Conservation (phyloP, 805 yeast species). For the Hanseniaspora thailandica region DNA sequence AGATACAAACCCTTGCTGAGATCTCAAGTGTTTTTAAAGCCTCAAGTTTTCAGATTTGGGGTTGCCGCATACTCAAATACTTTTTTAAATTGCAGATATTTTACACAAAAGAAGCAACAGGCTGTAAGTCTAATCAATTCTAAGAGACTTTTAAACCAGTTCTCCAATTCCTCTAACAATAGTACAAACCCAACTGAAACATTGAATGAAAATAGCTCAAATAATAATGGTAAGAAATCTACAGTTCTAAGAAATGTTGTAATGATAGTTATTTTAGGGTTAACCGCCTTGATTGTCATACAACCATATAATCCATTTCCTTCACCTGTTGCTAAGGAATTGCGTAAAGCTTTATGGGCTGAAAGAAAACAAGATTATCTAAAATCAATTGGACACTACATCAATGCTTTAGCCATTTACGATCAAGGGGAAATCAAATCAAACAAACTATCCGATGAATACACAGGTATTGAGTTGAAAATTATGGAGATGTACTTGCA, state of each 20-base stretch:
- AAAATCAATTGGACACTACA: constrained; percentile 58
- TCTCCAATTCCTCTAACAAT: background rate
- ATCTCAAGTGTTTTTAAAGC: background rate
- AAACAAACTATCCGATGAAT: constrained; percentile 58
- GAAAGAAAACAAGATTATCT: constrained; percentile 64
- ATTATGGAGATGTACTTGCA: constrained; percentile 78
- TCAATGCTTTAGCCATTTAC: constrained; percentile 60
- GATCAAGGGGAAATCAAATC: constrained; percentile 36
- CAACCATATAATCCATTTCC: constrained; percentile 37
- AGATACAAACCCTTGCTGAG: background rate
- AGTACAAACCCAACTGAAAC: background rate
- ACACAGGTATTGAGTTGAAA: constrained; percentile 82
- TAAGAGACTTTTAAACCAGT: background rate
- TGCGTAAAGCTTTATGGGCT: constrained; percentile 73
- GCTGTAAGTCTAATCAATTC: background rate
- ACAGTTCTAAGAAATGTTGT: constrained; percentile 10
- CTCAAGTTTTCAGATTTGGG: background rate
- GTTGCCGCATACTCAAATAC: background rate
- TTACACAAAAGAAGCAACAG: background rate
- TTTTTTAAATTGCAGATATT: background rate
- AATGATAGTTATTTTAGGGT: background rate
- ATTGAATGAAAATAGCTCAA: background rate
- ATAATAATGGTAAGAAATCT: background rate
- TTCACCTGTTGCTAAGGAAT: constrained; percentile 50
- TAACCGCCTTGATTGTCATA: background rate